Percentiles rank a stretch among this genome's conserved stretches.
Evolutionary conservation across 1,284 basidiomycete species (phyloP).

Genomic region (Boletus mariae): DNA sequence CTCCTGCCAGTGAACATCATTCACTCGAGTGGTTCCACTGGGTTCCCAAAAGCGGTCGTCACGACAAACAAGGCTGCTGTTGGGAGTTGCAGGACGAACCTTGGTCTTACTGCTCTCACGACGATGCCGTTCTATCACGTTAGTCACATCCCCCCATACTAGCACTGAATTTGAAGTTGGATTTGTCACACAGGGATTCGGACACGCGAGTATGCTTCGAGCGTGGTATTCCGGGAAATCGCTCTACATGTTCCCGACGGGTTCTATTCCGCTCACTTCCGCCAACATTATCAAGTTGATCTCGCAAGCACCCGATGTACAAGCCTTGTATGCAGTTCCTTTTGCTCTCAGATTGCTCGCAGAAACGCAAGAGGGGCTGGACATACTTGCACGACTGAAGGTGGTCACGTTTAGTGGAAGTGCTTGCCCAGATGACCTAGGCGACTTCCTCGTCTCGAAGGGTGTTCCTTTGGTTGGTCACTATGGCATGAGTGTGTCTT

Average conservation of each 20-base stretch:
- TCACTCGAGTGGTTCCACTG: conserved; percentile 58
- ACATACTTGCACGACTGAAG: conserved; percentile 45
- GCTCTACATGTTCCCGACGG: conserved; percentile 49
- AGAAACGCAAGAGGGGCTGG: conserved; percentile 48
- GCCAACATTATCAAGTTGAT: conserved; percentile 41
- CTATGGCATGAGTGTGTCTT: conserved; percentile 43
- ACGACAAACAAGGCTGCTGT: conserved; percentile 40
- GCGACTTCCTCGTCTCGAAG: conserved; percentile 48
- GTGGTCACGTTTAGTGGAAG: conserved; percentile 49
- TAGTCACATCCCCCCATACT: not conserved
- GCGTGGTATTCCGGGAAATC: conserved; percentile 41
- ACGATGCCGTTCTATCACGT: conserved; percentile 44
- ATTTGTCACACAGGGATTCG: conserved; percentile 13
- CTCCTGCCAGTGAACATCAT: conserved; percentile 48
- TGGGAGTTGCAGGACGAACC: conserved; percentile 37
- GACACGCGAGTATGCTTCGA: conserved; percentile 29
- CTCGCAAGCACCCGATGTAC: conserved; percentile 16
- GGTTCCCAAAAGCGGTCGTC: conserved; percentile 44
- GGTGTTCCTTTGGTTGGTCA: conserved; percentile 54
- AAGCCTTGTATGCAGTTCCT: conserved; percentile 20
- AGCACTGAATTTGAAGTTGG: not conserved
- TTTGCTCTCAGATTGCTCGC: conserved; percentile 42
- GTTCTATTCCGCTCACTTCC: conserved; percentile 48
- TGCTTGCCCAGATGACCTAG: conserved; percentile 48
- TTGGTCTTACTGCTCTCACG: conserved; percentile 45